Evolutionary conservation across 2,329 filamentous ascomycete species (phyloP), one percentile per base, ranked within the genome.

Genomic region (Massarina eburnea): DNA sequence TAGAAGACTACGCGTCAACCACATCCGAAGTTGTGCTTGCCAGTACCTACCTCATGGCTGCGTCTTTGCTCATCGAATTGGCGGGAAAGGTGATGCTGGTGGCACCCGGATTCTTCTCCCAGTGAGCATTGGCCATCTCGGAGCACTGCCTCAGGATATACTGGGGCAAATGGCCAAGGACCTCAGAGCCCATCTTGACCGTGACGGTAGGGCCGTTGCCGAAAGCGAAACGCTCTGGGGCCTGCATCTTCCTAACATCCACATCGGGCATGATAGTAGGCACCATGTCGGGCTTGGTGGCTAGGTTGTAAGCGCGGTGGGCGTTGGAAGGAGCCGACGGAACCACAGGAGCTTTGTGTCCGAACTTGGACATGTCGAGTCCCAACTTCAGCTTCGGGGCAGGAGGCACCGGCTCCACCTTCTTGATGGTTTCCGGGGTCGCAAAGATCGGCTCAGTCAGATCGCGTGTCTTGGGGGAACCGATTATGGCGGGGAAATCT

Each of bases 61-160:
- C 54, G 1, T 49, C 42, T 2, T 39, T 21, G 12, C 55, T 49
- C 52, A 66, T 62, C 1, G 49, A 53, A 1, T 45, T 46, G 0
- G 41, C 53, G 1, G 55, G 41, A 2, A 65, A 49, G 1, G 19
- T 15, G 30, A 65, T 56, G 3, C 38, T 43, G 1, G 26, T 51
- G 1, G 46, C 54, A 2, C 49, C 29, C 1, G 59, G 54, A 3
- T 57, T 39, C 1, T 57, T 24, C 0, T 41, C 48, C 39, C 64
- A 66, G 47, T 59, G 41, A 18, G 55, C 46, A 36, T 52, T 41
- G 0, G 60, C 62, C 22, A 55, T 61, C 1, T 17, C 2, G 0
- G 62, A 66, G 19, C 57, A 61, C 24, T 64, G 59, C 59, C 64
- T 66, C 10, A 65, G 41, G 10, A 63, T 49, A 17, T 59, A 54